Conservation (phyloP, 1,284 basidiomycete species). For the Salmacisia buchloeana region DNA sequence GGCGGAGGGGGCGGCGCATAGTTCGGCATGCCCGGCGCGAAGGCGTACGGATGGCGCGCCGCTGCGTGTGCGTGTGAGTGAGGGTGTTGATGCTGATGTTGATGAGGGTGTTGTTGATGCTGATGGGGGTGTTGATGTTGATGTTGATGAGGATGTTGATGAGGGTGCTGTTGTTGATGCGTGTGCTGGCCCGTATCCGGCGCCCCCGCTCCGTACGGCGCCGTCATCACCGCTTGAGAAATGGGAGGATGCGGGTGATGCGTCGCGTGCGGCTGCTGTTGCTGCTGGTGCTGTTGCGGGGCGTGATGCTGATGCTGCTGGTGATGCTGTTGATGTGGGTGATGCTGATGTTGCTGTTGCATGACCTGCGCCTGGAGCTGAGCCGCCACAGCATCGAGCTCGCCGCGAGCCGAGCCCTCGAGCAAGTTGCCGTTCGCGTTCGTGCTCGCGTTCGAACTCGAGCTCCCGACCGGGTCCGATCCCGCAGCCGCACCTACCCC, state of each 20-base stretch:
- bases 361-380: background rate
- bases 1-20: too few species aligned
- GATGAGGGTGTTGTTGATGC: background rate
- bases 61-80: too few species aligned
- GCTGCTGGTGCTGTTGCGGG: background rate
- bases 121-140: background rate
- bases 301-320: background rate
- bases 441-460: background rate
- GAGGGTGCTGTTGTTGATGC: background rate
- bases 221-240: too few species aligned
- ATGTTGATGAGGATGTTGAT: background rate
- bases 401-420: background rate
- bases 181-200: too few species aligned
- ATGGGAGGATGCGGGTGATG: background rate
- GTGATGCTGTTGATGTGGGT: background rate
- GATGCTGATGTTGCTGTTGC: background rate
- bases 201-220: too few species aligned
- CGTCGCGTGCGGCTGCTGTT: background rate
- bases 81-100: slow-evolving; percentile 1
- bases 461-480: background rate
- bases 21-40: too few species aligned
- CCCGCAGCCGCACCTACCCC: background rate
- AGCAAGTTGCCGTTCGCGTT: background rate
- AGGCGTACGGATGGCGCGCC: too few species aligned
- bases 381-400: background rate